Percentiles rank a stretch among this genome's conserved stretches.
phyloP scores from a whole-genome alignment of 805 yeast genomes.

The Teunomyces funiuensis region DNA sequence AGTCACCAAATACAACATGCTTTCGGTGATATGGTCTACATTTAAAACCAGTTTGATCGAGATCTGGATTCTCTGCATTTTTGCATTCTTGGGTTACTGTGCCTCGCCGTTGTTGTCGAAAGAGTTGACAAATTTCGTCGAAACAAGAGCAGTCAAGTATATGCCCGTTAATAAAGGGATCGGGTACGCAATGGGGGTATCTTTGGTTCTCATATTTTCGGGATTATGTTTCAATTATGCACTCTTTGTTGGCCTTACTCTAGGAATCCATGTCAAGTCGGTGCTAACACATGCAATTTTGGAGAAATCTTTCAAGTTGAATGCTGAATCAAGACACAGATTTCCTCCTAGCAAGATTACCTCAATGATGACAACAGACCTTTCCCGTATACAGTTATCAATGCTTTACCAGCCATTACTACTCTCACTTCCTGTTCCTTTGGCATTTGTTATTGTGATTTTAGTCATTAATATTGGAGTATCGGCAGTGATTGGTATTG shows the following conservation, averaged over 20 bases:
- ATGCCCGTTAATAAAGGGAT: constrained; percentile 4
- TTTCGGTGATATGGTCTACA: neutral
- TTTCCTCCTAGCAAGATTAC: constrained; percentile 16
- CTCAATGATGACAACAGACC: constrained; percentile 17
- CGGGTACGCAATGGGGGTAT: constrained; percentile 8
- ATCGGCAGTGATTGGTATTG: constrained; percentile 18
- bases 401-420: constrained; percentile 12
- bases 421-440: constrained; percentile 12
- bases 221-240: constrained; percentile 10
- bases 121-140: constrained; percentile 9
- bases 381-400: constrained; percentile 16
- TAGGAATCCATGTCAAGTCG: constrained; percentile 14
- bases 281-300: constrained; percentile 13
- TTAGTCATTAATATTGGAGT: constrained; percentile 17
- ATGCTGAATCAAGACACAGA: constrained; percentile 10
- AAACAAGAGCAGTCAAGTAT: neutral
- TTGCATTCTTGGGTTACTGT: neutral
- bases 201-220: neutral
- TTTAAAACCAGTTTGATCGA: neutral
- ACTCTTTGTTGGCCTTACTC: constrained; percentile 11
- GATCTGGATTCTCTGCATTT: neutral
- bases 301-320: constrained; percentile 15
- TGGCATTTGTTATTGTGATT: constrained; percentile 14
- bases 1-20: neutral
- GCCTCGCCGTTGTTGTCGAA: constrained; percentile 1